A percentile compares a stretch with the other conserved stretches of the same genome.
Evolutionary conservation across 805 yeast genomes (phyloP).

Genomic region (Metschnikowia orientalis): DNA sequence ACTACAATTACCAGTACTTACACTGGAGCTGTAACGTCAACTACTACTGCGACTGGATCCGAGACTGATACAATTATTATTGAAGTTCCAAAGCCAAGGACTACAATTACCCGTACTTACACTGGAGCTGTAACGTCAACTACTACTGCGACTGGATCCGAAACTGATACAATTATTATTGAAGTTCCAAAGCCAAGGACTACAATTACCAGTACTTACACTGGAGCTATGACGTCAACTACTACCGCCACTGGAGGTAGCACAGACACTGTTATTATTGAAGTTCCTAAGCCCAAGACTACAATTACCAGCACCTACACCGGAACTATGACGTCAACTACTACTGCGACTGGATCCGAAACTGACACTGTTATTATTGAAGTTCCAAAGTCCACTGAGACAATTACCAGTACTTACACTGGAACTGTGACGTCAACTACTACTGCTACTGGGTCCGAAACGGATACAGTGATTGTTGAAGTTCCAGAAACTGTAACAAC

Average conservation of each 20-base stretch:
- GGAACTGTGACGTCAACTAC: slow-evolving; percentile 14
- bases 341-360: slow-evolving; percentile 6
- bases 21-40: slow-evolving; percentile 3
- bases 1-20: slow-evolving; percentile 8
- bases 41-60: neutral
- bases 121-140: slow-evolving; percentile 2
- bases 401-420: slow-evolving; percentile 15
- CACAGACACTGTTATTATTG: slow-evolving; percentile 15
- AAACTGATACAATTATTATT: slow-evolving; percentile 4
- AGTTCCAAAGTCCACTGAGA: slow-evolving; percentile 15
- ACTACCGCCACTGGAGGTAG: neutral
- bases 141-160: slow-evolving; percentile 6
- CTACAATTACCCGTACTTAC: slow-evolving; percentile 9
- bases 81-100: slow-evolving; percentile 14
- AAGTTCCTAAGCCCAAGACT: slow-evolving; percentile 6
- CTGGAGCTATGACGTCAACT: slow-evolving; percentile 1
- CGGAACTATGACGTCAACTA: slow-evolving; percentile 8
- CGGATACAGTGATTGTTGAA: slow-evolving; percentile 7
- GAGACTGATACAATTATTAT: slow-evolving; percentile 7
- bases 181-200: slow-evolving; percentile 6
- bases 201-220: slow-evolving; percentile 6
- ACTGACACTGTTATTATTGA: slow-evolving; percentile 15
- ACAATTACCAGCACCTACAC: slow-evolving; percentile 1
- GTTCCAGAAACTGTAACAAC: slow-evolving; percentile 6
- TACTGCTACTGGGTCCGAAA: slow-evolving; percentile 1